A percentile compares a stretch with the other conserved stretches of the same genome.
Evolutionary conservation across 106 monocot genomes (phyloP).

Genomic region (Gastrodia elata): DNA sequence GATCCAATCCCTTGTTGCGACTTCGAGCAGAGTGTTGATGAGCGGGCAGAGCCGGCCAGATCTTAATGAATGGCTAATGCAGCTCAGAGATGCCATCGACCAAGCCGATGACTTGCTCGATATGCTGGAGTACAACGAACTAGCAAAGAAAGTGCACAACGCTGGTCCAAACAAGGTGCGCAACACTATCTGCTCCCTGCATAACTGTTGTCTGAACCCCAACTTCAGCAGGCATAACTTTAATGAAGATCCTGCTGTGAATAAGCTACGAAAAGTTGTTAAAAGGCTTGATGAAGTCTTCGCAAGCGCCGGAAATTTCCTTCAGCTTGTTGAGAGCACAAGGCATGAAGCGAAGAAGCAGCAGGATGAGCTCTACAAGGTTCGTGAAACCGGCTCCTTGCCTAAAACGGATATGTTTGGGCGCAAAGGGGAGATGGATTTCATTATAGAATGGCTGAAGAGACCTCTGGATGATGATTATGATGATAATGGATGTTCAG

Average conservation of each 20-base stretch:
- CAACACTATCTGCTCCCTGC: not conserved
- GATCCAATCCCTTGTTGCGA: conserved; percentile 14
- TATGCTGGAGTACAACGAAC: conserved; percentile 21
- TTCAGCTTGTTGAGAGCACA: not conserved
- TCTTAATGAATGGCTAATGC: conserved; percentile 17
- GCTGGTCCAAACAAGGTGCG: not conserved
- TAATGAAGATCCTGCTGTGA: not conserved
- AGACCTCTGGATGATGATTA: not conserved
- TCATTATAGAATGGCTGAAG: conserved; percentile 9
- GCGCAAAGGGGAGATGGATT: conserved; percentile 11
- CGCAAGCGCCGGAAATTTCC: not conserved
- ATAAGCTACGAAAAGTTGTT: conserved; percentile 9
- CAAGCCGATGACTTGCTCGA: conserved; percentile 20
- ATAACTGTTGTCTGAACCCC: not conserved
- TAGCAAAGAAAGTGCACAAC: conserved; percentile 7
- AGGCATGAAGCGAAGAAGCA: not conserved
- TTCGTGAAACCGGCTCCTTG: conserved; percentile 12
- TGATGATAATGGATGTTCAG: not conserved
- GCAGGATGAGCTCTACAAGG: not conserved
- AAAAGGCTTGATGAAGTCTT: conserved; percentile 11
- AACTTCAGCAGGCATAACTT: not conserved
- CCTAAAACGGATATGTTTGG: conserved; percentile 11
- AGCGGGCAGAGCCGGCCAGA: not conserved
- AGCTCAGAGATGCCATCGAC: conserved; percentile 17
- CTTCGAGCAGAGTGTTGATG: not conserved